Evolutionary conservation across 768 basidiomycete genomes (phyloP).

Genomic region (Amanita thiersii): DNA sequence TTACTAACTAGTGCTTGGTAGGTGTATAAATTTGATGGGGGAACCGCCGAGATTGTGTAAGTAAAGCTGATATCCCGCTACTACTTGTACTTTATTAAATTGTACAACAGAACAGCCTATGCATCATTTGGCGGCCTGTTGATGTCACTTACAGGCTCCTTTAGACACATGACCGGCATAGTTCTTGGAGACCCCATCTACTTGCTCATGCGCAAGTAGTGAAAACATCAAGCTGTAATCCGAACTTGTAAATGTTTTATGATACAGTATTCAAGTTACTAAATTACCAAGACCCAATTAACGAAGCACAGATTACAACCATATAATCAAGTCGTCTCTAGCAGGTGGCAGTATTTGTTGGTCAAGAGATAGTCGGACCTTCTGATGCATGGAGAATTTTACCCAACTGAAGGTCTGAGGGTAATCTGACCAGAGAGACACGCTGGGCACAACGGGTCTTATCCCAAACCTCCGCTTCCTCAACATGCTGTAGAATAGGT

Average conservation of each 20-base stretch:
- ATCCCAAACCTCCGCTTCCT: slow-evolving; percentile 86
- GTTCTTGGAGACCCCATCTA: slow-evolving; percentile 93
- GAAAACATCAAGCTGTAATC: no score
- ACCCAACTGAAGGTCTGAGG: slow-evolving; percentile 34
- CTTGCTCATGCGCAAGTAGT: slow-evolving; percentile 73
- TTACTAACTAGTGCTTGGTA: slow-evolving; percentile 19
- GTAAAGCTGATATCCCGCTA: slow-evolving; percentile 18
- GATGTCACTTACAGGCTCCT: slow-evolving; percentile 89
- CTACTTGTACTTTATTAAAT: slow-evolving; percentile 10
- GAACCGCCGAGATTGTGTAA: slow-evolving; percentile 77
- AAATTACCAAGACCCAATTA: no score
- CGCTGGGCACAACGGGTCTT: slow-evolving; percentile 79
- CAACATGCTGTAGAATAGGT: slow-evolving; percentile 26
- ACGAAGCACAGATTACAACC: no score
- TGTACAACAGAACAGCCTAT: slow-evolving; percentile 71
- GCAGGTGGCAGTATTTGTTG: no score
- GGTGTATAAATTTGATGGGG: slow-evolving; percentile 97
- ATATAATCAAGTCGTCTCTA: no score
- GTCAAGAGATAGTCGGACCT: background rate
- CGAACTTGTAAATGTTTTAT: no score
- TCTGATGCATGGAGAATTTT: slow-evolving; percentile 5
- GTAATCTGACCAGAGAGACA: slow-evolving; percentile 72
- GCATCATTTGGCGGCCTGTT: slow-evolving; percentile 94
- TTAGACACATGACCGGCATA: slow-evolving; percentile 85
- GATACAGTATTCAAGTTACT: no score